Base-by-base conservation (phyloP, 2,329 filamentous ascomycete genomes). In the Fusarium dimerum region DNA sequence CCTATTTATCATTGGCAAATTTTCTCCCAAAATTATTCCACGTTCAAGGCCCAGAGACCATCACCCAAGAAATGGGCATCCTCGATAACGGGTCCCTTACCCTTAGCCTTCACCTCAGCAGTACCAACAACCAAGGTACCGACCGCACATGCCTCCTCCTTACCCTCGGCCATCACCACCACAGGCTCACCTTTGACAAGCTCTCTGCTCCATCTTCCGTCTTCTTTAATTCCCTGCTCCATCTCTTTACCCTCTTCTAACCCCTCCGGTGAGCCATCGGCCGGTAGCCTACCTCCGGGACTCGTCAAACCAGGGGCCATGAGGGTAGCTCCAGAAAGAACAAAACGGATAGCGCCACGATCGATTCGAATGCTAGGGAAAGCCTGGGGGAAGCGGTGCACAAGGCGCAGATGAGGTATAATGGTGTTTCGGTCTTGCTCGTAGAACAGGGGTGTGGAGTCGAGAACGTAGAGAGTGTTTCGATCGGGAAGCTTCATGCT, bases 271-370 rank as follows among this genome's bases (percentile, higher is more conserved):
- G 59, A 69, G 8, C 72, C 72, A 5, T 76, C 73, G 2, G 83
- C 76, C 0, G 94, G 94, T 65, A 99, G 73, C 44, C 89, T 73
- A 0, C 94, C 94, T 0, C 94, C 94, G 0, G 85, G 74, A 17
- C 86, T 91, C 29, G 94, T 99, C 63, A 99, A 73, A 0, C 94
- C 94, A 0, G 94, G 94, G 2, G 92, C 93, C 94, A 99, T 99
- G 57, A 99, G 86, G 13, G 93, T 91, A 1, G 94, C 94, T 42
- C 94, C 94, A 1, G 86, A 90, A 2, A 99, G 83, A 26, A 99
- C 93, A 75, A 99, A 99, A 55, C 94, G 90, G 68, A 99, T 97
- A 6, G 94, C 94, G 56, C 94, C 94, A 45, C 94, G 85, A 73
- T 99, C 94, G 71, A 97, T 96, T 53, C 92, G 88, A 52, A 99